Evolutionary conservation across 331 rosid genomes (phyloP).

Genomic region (Telfairia occidentalis): DNA sequence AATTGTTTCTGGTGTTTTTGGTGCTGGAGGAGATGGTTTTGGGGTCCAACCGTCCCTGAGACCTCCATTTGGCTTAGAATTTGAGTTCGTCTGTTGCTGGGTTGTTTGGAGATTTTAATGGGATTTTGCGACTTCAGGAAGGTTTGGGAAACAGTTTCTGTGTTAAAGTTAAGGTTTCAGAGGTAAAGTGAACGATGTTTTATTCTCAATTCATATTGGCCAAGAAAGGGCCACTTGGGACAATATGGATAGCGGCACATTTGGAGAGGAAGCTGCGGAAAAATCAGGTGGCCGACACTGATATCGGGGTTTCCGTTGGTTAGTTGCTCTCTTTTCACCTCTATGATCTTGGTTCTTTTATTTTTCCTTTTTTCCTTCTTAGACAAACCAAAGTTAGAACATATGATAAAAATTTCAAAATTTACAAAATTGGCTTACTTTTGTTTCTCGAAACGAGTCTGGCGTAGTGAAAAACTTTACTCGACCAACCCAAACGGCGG

Average conservation of each 20-base stretch:
- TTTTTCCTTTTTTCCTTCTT: background rate
- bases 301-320: slow-evolving; percentile 97
- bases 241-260: slow-evolving; percentile 99
- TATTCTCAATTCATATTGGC: slow-evolving; percentile 99
- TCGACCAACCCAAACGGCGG: background rate
- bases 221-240: slow-evolving; percentile 97
- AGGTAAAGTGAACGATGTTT: slow-evolving; percentile 50
- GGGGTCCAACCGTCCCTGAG: background rate
- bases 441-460: background rate
- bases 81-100: background rate
- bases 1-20: background rate
- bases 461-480: background rate
- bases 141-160: slow-evolving; percentile 10
- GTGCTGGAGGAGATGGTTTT: slow-evolving; percentile 5
- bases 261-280: slow-evolving; percentile 96
- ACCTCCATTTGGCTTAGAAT: background rate
- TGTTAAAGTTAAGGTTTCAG: slow-evolving; percentile 18
- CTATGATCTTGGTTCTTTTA: slow-evolving; percentile 1
- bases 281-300: slow-evolving; percentile 98
- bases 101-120: slow-evolving; percentile 7
- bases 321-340: slow-evolving; percentile 16
- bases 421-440: background rate
- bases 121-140: slow-evolving; percentile 8
- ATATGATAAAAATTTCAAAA: background rate
- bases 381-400: background rate